These are phyloP conservation scores for Leccinum insigne DNA, from an alignment of 1,284 basidiomycete genomes.

Conservation along the genomic window DNA sequence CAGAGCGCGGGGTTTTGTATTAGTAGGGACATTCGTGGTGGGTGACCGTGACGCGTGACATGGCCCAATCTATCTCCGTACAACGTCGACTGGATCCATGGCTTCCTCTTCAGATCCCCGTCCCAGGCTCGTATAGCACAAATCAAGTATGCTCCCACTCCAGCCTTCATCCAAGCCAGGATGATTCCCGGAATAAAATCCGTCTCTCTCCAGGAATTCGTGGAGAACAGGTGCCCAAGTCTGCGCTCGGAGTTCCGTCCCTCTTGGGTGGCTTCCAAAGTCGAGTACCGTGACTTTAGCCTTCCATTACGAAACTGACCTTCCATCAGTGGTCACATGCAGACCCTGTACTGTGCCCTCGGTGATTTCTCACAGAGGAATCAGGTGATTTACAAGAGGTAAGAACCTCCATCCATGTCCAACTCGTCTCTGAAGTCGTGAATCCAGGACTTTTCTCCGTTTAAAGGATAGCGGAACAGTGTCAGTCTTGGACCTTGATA, in stretches of 20 bases:
- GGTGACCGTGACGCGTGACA: slow-evolving; percentile 31
- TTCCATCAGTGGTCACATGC: slow-evolving; percentile 63
- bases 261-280: slow-evolving; percentile 70
- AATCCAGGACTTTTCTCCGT: slow-evolving; percentile 13
- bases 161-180: slow-evolving; percentile 37
- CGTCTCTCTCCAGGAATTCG: slow-evolving; percentile 49
- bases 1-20: slow-evolving; percentile 46
- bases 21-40: slow-evolving; percentile 22
- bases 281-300: slow-evolving; percentile 27
- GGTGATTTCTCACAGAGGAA: slow-evolving; percentile 47
- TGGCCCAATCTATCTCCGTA: background rate
- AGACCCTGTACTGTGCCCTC: slow-evolving; percentile 68
- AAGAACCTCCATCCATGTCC: slow-evolving; percentile 14
- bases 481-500: slow-evolving; percentile 31
- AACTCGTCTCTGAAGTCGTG: too few relatives aligned
- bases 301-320: slow-evolving; percentile 2
- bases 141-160: slow-evolving; percentile 40
- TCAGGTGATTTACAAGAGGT: slow-evolving; percentile 53
- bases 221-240: slow-evolving; percentile 59
- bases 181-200: slow-evolving; percentile 19
- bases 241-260: slow-evolving; percentile 56
- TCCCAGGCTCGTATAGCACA: slow-evolving; percentile 22
- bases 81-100: slow-evolving; percentile 24
- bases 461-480: slow-evolving; percentile 72
- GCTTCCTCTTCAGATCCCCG: slow-evolving; percentile 28